Evolutionary conservation across 345 rosid genomes (phyloP), one percentile per base, ranked within the genome.

Genomic region (Acer yangbiense): DNA sequence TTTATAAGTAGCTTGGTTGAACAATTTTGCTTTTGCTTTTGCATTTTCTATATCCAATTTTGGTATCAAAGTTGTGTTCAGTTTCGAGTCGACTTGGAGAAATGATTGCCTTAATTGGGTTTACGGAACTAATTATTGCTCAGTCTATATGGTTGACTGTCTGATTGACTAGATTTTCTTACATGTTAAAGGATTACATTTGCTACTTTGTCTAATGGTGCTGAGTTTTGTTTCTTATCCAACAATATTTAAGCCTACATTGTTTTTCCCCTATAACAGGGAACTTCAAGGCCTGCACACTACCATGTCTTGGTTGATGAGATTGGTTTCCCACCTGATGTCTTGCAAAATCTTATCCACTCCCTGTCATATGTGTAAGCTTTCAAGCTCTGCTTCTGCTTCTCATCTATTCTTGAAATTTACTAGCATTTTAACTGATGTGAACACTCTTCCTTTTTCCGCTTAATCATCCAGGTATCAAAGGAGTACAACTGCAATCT

Each of bases 251-350:
- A 60, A 16, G 25, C 27, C 68, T 66, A 39, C 29, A 10, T 12
- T 4, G 46, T 32, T 63, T 43, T 64, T 25, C 39, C 57, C 23
- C 71, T 57, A 8, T 60, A 32, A 75, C 72, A 90, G 98, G 97
- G 97, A 76, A 95, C 98, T 69, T 92, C 98, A 77, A 86, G 97
- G 88, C 98, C 98, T 0, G 90, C 96, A 11, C 99, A 95, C 77
- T 95, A 95, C 76, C 94, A 90, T 65, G 96, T 92, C 18, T 81
- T 93, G 88, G 76, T 87, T 9, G 95, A 95, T 79, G 95, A 95
- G 82, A 93, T 92, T 78, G 97, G 98, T 81, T 92, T 95, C 87
- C 75, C 89, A 43, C 88, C 93, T 0, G 91, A 92, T 66, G 82
- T 84, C 18, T 72, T 93, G 84, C 98, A 93, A 83, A 85, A 86